Evolutionary conservation across 257 asterid species (phyloP).

Genomic region (Solanum tacnaense): DNA sequence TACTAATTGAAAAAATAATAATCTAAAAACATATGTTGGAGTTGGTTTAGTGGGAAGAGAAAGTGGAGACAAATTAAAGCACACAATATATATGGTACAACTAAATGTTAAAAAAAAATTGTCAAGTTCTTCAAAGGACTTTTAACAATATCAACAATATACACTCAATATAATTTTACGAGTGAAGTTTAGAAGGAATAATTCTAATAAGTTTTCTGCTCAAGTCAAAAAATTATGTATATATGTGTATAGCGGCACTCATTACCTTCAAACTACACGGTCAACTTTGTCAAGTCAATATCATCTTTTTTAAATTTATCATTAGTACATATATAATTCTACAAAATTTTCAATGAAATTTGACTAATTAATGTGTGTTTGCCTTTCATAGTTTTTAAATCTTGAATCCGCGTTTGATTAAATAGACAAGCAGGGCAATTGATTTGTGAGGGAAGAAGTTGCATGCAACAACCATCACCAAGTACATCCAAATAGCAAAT

Average conservation of each 20-base stretch:
- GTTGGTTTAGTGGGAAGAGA: background rate
- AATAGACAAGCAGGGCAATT: background rate
- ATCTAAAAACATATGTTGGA: background rate
- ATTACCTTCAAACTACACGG: background rate
- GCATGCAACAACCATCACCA: background rate
- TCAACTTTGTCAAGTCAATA: background rate
- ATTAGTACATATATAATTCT: background rate
- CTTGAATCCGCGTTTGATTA: too few relatives aligned
- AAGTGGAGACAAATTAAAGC: background rate
- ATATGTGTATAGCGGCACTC: background rate
- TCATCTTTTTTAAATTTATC: too few relatives aligned
- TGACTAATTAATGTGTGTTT: too few relatives aligned
- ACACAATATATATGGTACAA: background rate
- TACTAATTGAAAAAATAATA: background rate
- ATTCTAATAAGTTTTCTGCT: too few relatives aligned
- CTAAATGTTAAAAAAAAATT: background rate
- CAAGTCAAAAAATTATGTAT: too few relatives aligned
- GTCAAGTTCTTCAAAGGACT: background rate
- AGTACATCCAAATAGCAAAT: background rate
- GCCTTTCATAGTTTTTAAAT: too few relatives aligned
- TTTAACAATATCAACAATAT: background rate
- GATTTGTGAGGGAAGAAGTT: background rate
- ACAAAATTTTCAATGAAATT: accelerated
- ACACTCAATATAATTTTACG: too few relatives aligned
- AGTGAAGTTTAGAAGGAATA: too few relatives aligned